Evolutionary conservation across 352 stramenopile genomes (phyloP).

Genomic region (Pythium oligandrum): DNA sequence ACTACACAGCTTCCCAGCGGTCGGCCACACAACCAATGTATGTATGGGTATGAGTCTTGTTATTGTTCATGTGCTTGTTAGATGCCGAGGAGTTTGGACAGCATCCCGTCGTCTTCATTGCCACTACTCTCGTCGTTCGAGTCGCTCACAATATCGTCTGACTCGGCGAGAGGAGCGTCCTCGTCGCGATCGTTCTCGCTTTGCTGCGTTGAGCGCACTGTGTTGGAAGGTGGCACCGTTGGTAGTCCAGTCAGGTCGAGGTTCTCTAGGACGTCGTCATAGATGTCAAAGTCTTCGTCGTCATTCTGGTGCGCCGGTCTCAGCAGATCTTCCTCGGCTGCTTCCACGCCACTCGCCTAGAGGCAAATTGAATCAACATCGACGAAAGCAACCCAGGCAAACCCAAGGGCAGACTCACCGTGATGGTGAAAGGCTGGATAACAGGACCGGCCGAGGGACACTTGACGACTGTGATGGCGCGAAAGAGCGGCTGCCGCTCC

Average conservation of each 20-base stretch:
- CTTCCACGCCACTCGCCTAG: slow-evolving; percentile 41
- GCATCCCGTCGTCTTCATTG: slow-evolving; percentile 1
- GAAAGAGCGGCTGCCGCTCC: slow-evolving; percentile 44
- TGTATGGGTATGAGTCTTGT: too few species aligned
- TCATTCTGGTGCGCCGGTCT: slow-evolving; percentile 1
- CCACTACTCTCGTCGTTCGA: slow-evolving; percentile 17
- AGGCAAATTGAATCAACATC: too few species aligned
- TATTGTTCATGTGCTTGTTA: too few species aligned
- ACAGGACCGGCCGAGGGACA: slow-evolving; percentile 46
- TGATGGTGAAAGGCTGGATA: slow-evolving; percentile 60
- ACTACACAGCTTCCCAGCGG: slow-evolving; percentile 49
- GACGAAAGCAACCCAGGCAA: too few species aligned
- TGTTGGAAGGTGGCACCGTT: slow-evolving; percentile 34
- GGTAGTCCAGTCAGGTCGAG: slow-evolving; percentile 37
- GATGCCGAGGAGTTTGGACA: too few species aligned
- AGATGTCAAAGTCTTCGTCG: slow-evolving; percentile 30
- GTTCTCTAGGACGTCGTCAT: slow-evolving; percentile 55
- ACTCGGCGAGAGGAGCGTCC: background rate
- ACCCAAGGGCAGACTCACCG: slow-evolving; percentile 20
- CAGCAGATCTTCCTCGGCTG: slow-evolving; percentile 16
- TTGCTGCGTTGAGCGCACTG: slow-evolving; percentile 56
- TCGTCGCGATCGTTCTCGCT: slow-evolving; percentile 14
- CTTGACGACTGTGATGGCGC: slow-evolving; percentile 60
- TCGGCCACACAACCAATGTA: slow-evolving; percentile 1
- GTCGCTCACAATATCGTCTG: slow-evolving; percentile 22